Conservation (phyloP, 495 filamentous ascomycete genomes). For the Mycothermus thermophilus region DNA sequence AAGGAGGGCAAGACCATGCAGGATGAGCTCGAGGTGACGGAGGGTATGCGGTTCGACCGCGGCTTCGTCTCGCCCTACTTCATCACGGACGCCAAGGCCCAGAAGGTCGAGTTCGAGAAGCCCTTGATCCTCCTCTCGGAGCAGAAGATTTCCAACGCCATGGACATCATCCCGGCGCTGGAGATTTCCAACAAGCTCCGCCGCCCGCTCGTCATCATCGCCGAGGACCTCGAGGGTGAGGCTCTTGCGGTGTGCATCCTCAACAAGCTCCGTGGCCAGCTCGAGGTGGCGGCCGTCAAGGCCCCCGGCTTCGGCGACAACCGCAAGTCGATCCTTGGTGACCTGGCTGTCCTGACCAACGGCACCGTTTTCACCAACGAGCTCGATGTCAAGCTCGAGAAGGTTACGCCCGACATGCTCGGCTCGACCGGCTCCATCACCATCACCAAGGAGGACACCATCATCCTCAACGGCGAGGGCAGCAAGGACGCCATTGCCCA, state of each 20-base stretch:
- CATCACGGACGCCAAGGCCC: constrained; percentile 96
- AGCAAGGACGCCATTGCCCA: constrained; percentile 87
- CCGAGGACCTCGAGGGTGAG: constrained; percentile 98
- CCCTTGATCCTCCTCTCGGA: constrained; percentile 94
- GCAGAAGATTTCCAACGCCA: constrained; percentile 98
- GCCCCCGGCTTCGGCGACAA: constrained; percentile 99
- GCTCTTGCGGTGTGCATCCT: constrained; percentile 96
- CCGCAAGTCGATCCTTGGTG: constrained; percentile 97
- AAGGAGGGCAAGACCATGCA: constrained; percentile 99
- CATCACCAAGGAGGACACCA: constrained; percentile 99
- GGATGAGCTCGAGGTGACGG: constrained; percentile 95
- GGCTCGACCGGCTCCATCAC: constrained; percentile 96
- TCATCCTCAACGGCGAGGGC: constrained; percentile 94
- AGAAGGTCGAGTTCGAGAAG: constrained; percentile 99
- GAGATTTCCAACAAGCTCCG: constrained; percentile 92
- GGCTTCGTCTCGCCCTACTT: constrained; percentile 98
- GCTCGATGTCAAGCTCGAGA: constrained; percentile 97
- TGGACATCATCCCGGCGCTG: constrained; percentile 95
- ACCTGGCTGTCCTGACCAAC: constrained; percentile 89
- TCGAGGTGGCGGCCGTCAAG: constrained; percentile 97
- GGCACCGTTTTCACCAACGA: constrained; percentile 95
- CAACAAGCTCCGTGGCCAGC: constrained; percentile 98
- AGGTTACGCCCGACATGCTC: constrained; percentile 88
- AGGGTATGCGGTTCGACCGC: constrained; percentile 99
- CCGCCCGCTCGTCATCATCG: constrained; percentile 93